phyloP scores from a whole-genome alignment of 2,329 filamentous ascomycete species.

The Trichoderma arundinaceum region DNA sequence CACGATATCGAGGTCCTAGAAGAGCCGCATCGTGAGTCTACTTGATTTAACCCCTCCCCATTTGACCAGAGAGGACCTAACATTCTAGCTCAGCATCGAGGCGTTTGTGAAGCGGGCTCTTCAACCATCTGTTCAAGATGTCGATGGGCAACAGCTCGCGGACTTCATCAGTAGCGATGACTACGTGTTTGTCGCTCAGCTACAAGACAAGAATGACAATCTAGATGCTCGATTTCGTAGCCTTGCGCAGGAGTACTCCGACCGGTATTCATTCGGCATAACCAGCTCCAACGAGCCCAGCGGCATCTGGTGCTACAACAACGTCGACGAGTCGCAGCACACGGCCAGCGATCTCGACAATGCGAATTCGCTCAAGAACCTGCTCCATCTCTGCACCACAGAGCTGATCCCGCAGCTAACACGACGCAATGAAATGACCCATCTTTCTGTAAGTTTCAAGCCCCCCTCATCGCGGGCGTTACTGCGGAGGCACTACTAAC shows the following conservation, averaged over 20 bases:
- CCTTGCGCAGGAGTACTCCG: slow-evolving; percentile 46
- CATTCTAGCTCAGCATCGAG: slow-evolving; percentile 39
- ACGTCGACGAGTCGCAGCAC: slow-evolving; percentile 46
- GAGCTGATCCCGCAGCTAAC: slow-evolving; percentile 53
- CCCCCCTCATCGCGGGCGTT: not conserved
- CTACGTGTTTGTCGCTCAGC: slow-evolving; percentile 50
- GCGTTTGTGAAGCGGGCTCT: slow-evolving; percentile 41
- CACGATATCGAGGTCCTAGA: slow-evolving; percentile 52
- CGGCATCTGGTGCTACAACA: slow-evolving; percentile 49
- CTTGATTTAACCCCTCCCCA: not conserved
- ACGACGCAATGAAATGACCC: slow-evolving; percentile 51
- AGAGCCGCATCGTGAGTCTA: slow-evolving; percentile 44
- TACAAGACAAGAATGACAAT: slow-evolving; percentile 41
- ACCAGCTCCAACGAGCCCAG: not conserved
- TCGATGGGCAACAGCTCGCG: slow-evolving; percentile 26
- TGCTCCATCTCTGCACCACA: slow-evolving; percentile 47
- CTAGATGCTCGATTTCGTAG: slow-evolving; percentile 42
- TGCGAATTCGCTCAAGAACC: slow-evolving; percentile 45
- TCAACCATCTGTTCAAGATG: slow-evolving; percentile 36
- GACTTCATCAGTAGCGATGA: slow-evolving; percentile 49
- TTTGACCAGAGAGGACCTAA: not conserved
- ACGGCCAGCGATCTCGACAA: slow-evolving; percentile 42
- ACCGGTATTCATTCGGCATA: slow-evolving; percentile 52
- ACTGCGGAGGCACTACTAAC: not conserved
- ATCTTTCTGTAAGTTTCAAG: slow-evolving; percentile 44